Evolutionary conservation across 1,139 yeast species (phyloP), one percentile per base, ranked within the genome.

Genomic region (Geotrichum fermentans): DNA sequence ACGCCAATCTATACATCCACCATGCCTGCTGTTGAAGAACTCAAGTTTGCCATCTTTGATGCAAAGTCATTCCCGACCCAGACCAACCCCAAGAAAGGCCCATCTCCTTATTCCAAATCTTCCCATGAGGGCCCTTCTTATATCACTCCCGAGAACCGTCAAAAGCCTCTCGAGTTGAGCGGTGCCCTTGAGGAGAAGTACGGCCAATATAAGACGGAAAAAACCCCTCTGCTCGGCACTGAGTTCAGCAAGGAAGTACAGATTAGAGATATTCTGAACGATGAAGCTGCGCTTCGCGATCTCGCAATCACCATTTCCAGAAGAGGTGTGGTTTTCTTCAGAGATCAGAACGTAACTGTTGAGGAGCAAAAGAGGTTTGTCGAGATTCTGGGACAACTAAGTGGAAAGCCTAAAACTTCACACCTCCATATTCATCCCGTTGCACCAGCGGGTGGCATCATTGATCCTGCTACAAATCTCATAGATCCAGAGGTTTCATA

Each of bases 281-380:
- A 24, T 24, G 24, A 34, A 10, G 40, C 34, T 2, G 35, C 34
- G 11, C 41, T 26, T 6, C 35, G 28, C 42, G 88, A 82, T 56
- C 71, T 82, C 55, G 86, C 88, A 0, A 70, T 80, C 36, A 70
- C 75, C 20, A 80, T 78, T 37, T 83, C 83, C 21, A 75, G 79
- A 63, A 73, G 85, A 56, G 88, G 88, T 43, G 83, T 82, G 44
- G 80, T 80, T 28, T 76, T 80, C 13, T 82, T 82, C 67, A 73
- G 85, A 63, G 73, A 78, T 56, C 89, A 82, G 64, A 74, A 77
- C 51, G 80, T 83, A 56, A 74, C 80, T 53, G 75, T 77, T 44
- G 68, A 70, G 34, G 66, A 77, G 54, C 80, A 77, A 62, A 43
- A 43, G 24, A 40, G 35, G 13, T 43, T 43, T 35, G 40, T 33